Evolutionary conservation across 495 filamentous ascomycete genomes (phyloP), one percentile per base, ranked within the genome.

Genomic region (Xylaria palmicola): DNA sequence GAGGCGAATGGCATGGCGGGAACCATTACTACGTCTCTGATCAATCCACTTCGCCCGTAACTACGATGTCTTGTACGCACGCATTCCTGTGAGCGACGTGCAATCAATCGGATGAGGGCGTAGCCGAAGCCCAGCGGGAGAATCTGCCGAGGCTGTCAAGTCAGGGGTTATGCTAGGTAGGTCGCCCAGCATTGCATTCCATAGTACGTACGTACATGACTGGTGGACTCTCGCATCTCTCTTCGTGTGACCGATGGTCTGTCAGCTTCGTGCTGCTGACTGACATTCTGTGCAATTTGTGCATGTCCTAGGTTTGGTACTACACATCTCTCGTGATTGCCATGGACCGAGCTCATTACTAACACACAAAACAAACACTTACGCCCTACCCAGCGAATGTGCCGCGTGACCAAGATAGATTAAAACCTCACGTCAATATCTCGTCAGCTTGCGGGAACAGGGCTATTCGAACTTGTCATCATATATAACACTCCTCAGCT

Each of bases 381-480:
- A 20, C 44, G 36, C 44, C 47, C 30, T 52, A 15, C 24, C 17
- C 30, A 7, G 1, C 6, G 19, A 32, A 22, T 22, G 26, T 39
- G 34, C 20, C 29, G 37, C 48, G 47, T 60, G 57, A 45, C 36
- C 43, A 19, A 22, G 5, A 19, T 52, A 32, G 36, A 60, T 44
- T 32, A 52, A 53, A 43, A 40, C 37, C 36, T 59, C 45, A 48
- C 44, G 47, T 51, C 40, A 51, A 37, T 29, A 40, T 41, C 45
- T 51, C 45, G 56, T 59, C 56, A 59, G 56, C 56, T 22, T 8
- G 34, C 29, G 37, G 57, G 32, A 50, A 45, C 37, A 6, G n/a
- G 45, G 20, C 36, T 17, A 50, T 59, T 20, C 4, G 40, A 59
- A 40, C 45, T 17, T 13, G 56, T n/a, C 19, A 40, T 52, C 47